Base-by-base conservation (phyloP, 805 yeast genomes). In the Candida vartiovaarae region DNA sequence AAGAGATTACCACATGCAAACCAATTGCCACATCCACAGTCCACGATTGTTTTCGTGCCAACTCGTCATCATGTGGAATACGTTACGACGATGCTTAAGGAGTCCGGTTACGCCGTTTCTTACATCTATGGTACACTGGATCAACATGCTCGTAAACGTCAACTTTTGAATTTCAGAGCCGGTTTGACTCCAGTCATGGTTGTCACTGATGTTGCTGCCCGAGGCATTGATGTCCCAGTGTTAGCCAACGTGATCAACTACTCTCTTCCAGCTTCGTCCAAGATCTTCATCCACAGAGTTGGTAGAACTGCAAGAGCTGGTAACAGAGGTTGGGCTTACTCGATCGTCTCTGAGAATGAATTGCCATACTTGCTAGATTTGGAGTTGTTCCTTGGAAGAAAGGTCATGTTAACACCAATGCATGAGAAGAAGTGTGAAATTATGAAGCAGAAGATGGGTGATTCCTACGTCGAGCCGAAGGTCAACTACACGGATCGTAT, bases 241-340 rank as follows among this genome's bases (percentile, higher is more conserved):
- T 75, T 93, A 59, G 96, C 98, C 6, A 90, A 95, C 59, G 99
- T 93, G 42, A 75, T 93, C 53, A 93, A 93, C 63, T 93, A 77
- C 64, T 80, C 96, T 1, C 71, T 93, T 47, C 98, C 98, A 8
- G 84, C 88, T 1, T 82, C 95, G 2, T 88, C 97, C 4, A 93
- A 95, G 64, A 84, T 91, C 46, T 93, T 93, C 64, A 77, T 93
- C 44, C 99, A 93, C 66, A 80, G 99, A 67, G 98, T 93, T 38
- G 99, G 99, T 64, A 82, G 99, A 75, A 93, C 99, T 38, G 99
- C 99, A 8, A 84, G 99, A 75, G 99, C 99, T 7, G 99, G 99
- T 61, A 84, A 88, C 61, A 80, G 76, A 54, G 99, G 99, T 60
- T 89, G 97, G 95, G 99, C 99, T 0, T 93, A 86, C 62, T 83